Evolutionary conservation across 2,329 filamentous ascomycete species (phyloP).

Genomic region (Apiospora phragmitis): DNA sequence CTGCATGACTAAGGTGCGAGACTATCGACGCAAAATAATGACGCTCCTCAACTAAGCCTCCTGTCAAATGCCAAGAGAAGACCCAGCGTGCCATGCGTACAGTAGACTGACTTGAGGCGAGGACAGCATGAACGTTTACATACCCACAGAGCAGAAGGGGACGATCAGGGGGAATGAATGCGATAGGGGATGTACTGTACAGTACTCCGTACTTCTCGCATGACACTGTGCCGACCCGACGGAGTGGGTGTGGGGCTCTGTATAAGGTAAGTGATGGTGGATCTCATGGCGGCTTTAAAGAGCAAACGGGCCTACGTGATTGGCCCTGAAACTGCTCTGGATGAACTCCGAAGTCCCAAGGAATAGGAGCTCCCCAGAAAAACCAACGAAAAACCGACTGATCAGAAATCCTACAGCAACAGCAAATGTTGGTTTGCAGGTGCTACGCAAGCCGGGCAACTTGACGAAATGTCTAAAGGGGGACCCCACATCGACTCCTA

Average conservation of each 20-base stretch:
- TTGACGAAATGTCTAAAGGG: neutral
- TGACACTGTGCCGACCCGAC: neutral
- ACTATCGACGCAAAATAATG: neutral
- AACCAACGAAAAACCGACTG: neutral
- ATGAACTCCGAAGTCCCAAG: neutral
- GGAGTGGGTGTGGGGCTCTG: neutral
- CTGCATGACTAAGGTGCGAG: neutral
- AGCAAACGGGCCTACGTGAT: neutral
- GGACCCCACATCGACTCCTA: neutral
- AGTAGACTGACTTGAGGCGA: neutral
- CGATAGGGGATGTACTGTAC: neutral
- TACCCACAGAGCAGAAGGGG: neutral
- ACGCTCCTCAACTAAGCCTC: neutral
- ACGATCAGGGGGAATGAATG: neutral
- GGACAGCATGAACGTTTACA: neutral
- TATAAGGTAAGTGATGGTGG: neutral
- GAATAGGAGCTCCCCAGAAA: neutral
- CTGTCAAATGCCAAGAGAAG: neutral
- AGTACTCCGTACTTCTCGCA: neutral
- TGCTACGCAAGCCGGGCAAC: neutral
- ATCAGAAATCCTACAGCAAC: slow-evolving; percentile 4
- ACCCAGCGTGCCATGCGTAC: neutral
- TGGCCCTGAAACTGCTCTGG: neutral
- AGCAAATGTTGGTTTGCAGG: neutral
- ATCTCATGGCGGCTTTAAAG: neutral